Base-by-base conservation (phyloP, 768 basidiomycete species). In the Xanthoconium stramineum region DNA sequence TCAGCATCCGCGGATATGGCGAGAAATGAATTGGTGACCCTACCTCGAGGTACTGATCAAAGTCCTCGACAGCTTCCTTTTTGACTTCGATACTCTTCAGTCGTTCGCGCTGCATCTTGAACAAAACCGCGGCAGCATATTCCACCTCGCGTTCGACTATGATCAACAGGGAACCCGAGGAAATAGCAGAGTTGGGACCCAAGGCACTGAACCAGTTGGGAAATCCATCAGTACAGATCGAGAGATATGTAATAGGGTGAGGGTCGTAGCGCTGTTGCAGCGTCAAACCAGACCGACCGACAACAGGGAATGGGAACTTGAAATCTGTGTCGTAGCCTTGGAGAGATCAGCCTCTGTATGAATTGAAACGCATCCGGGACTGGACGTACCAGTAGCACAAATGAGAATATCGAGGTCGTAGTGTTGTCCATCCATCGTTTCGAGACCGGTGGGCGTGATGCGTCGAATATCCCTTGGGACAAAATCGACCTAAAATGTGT, bases 141-240 rank as follows among this genome's bases (percentile, higher is more conserved):
- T 81, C 80, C 7, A 83, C 76, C 59, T 84, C 78, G 13, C 75
- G 70, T 66, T 87, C 84, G 36, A 83, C 73, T 0, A 86, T 38
- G 20, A 81, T 66, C 3, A 85, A 64, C n/a, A 87, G 66, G 15
- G 80, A 81, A 0, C 84, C 83, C 0, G 79, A 74, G 3, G 81
- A 83, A 15, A 85, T 77, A 9, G 61, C 76, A 1, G 82, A 74
- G 64, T 84, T 85, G 3, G 86, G 85, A 0, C 85, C 85, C 11
- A 81, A 62, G 19, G 72, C 64, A 52, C 78, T 73, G 74, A 86
- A 86, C 78, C 79, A 82, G 68, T 86, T 88, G n/a, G 87, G 86
- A 69, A 87, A 86, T 9, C 81, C 83, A 46, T 85, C 81, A 19
- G 82, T 76, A 20, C 80, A 78, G 33, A 86, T 64, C 8, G 80